Percentiles rank a stretch among this genome's conserved stretches.
phyloP scores from a whole-genome alignment of 805 yeast genomes.

The Lipomyces starkeyi region DNA sequence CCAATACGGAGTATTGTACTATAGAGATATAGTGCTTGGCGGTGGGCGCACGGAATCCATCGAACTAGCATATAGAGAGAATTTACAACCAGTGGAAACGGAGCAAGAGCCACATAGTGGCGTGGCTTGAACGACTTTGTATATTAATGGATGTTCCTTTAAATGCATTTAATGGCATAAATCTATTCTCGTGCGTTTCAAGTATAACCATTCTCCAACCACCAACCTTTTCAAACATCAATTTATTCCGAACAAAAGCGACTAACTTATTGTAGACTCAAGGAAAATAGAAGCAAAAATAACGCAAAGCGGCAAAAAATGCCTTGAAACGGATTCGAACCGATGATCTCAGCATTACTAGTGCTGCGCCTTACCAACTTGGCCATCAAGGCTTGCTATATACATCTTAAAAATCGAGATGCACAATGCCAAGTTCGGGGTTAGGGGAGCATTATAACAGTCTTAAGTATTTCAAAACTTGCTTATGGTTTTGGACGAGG shows the following conservation, averaged over 20 bases:
- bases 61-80: background rate
- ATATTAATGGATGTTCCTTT: background rate
- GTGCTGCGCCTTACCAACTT: slow-evolving; percentile 52
- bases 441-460: no score
- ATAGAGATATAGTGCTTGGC: slow-evolving; percentile 71
- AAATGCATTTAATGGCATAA: no score
- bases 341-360: slow-evolving; percentile 51
- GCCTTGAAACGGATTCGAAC: slow-evolving; percentile 51
- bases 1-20: slow-evolving; percentile 78
- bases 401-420: background rate
- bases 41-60: slow-evolving; percentile 49
- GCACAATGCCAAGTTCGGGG: background rate
- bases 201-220: no score
- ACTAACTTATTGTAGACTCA: no score
- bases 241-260: no score
- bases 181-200: no score
- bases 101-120: background rate
- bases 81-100: background rate
- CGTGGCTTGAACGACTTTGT: background rate
- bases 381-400: slow-evolving; percentile 48
- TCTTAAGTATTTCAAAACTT: no score
- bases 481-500: no score
- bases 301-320: slow-evolving; percentile 14
- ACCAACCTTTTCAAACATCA: no score
- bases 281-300: background rate